Evolutionary conservation across 805 yeast genomes (phyloP).

Genomic region (Tetrapisispora pingtungensis): DNA sequence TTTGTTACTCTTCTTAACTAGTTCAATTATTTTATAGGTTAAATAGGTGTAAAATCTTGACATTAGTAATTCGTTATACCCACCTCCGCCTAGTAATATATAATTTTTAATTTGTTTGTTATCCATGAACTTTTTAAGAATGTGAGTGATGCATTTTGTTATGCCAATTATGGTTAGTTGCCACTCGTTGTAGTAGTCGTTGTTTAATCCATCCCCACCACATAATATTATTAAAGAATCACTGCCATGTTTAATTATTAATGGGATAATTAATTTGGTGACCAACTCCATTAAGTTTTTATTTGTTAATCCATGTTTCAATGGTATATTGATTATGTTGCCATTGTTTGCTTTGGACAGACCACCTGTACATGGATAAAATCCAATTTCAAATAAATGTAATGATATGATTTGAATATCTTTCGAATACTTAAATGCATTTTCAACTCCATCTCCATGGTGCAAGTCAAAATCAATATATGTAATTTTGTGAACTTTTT

Average conservation of each 20-base stretch:
- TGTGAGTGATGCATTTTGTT: conserved; percentile 25
- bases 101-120: conserved; percentile 7
- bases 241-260: conserved; percentile 33
- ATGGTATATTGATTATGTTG: conserved; percentile 45
- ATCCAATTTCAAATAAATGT: conserved; percentile 56
- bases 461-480: conserved; percentile 69
- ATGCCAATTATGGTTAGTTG: conserved; percentile 49
- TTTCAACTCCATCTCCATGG: conserved; percentile 74
- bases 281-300: conserved; percentile 31
- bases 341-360: conserved; percentile 1
- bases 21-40: conserved; percentile 14
- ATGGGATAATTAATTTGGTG: conserved; percentile 35
- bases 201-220: conserved; percentile 67
- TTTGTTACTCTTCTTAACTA: background rate
- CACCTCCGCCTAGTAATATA: conserved; percentile 63
- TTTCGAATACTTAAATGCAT: conserved; percentile 47
- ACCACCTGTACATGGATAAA: conserved; percentile 67
- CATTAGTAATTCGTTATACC: conserved; percentile 52
- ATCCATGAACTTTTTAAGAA: no score
- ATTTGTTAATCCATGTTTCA: conserved; percentile 48
- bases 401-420: conserved; percentile 53
- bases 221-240: conserved; percentile 52
- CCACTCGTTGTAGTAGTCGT: conserved; percentile 61
- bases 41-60: conserved; percentile 47
- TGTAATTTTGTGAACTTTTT: conserved; percentile 33